Conservation (phyloP, 2,329 filamentous ascomycete species). For the Fusarium sp. region DNA sequence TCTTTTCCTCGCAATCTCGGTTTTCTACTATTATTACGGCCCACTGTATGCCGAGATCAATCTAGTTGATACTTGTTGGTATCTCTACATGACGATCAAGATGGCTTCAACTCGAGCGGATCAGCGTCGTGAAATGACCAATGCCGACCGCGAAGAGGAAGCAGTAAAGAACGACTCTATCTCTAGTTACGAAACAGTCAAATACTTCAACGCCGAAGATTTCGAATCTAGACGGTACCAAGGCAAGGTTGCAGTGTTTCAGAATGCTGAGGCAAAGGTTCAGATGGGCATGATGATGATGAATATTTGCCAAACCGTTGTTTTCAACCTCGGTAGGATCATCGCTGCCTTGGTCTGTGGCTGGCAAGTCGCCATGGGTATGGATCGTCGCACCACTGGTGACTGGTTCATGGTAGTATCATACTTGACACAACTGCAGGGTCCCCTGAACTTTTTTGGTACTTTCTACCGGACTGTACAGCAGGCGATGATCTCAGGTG, state of each 20-base stretch:
- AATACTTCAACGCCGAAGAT: conserved; percentile 86
- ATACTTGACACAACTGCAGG: conserved; percentile 82
- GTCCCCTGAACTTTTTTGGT: conserved; percentile 86
- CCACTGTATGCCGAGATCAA: conserved; percentile 91
- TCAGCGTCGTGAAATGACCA: conserved; percentile 92
- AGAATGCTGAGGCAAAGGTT: conserved; percentile 79
- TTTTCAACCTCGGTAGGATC: conserved; percentile 81
- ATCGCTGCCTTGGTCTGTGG: conserved; percentile 77
- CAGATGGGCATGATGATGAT: conserved; percentile 80
- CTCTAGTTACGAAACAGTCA: conserved; percentile 96
- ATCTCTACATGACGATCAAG: conserved; percentile 94
- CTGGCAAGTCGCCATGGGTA: conserved; percentile 77
- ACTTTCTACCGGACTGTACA: conserved; percentile 97
- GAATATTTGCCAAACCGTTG: conserved; percentile 82
- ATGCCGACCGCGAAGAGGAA: conserved; percentile 92
- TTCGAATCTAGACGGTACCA: conserved; percentile 82
- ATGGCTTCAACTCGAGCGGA: conserved; percentile 94
- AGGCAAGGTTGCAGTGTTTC: conserved; percentile 74
- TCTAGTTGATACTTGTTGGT: conserved; percentile 90
- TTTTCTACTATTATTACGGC: conserved; percentile 69
- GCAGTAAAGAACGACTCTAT: conserved; percentile 99
- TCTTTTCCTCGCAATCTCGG: conserved; percentile 80
- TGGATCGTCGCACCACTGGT: conserved; percentile 70
- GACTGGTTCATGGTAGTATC: conserved; percentile 78
- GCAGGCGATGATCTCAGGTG: conserved; percentile 96